Conservation (phyloP, 1,284 basidiomycete species). For the Leccinum pseudoinsigne region DNA sequence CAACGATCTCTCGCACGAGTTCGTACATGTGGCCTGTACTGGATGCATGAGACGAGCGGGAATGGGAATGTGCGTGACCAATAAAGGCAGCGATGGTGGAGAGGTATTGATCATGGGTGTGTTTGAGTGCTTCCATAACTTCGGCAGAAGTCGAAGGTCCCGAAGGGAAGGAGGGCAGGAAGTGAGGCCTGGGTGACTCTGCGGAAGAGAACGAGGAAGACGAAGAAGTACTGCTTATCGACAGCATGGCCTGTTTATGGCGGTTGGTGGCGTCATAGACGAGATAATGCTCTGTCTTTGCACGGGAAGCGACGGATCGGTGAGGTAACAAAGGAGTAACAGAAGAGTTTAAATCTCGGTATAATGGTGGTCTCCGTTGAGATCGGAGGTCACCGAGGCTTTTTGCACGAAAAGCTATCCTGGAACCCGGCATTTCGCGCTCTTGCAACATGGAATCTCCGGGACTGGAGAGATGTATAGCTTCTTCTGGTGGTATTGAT, state of each 20-base stretch:
- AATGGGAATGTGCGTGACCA: constrained; percentile 94
- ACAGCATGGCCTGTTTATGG: constrained; percentile 48
- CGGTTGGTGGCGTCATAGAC: constrained; percentile 31
- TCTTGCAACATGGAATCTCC: constrained; percentile 18
- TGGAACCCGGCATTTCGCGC: constrained; percentile 27
- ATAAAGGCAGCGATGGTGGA: constrained; percentile 97
- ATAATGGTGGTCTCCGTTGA: constrained; percentile 28
- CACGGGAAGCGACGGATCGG: constrained; percentile 25
- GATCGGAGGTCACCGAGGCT: constrained; percentile 56
- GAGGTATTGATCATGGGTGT: constrained; percentile 86
- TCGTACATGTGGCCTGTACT: constrained; percentile 94
- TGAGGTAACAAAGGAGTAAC: constrained; percentile 37
- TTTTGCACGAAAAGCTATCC: constrained; percentile 45
- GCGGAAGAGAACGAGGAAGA: constrained; percentile 57
- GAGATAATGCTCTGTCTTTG: constrained; percentile 36
- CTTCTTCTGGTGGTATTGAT: constrained; percentile 17
- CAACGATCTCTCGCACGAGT: constrained; percentile 90
- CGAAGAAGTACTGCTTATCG: constrained; percentile 68
- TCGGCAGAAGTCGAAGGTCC: constrained; percentile 66
- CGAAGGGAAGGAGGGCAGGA: constrained; percentile 61
- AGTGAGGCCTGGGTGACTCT: constrained; percentile 39
- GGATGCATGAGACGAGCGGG: constrained; percentile 84
- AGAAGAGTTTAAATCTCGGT: constrained; percentile 34
- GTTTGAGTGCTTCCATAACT: constrained; percentile 68
- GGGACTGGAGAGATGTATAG: constrained; percentile 12